Conservation (phyloP, 768 basidiomycete species). For the Mrakia frigida region DNA sequence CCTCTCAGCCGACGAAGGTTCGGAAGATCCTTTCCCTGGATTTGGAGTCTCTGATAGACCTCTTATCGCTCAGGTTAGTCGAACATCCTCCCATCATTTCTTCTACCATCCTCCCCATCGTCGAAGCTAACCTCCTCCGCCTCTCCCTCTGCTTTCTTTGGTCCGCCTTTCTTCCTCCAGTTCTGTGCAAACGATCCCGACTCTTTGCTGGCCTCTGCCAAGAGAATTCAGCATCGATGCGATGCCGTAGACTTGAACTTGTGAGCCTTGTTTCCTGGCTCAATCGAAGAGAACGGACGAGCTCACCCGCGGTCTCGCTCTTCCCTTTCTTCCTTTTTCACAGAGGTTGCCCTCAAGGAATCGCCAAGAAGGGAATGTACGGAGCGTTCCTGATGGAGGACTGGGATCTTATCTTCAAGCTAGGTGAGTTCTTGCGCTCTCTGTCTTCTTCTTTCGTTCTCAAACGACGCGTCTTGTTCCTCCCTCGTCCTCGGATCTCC, state of each 20-base stretch:
- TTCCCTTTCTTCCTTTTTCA: neutral
- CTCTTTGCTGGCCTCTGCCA: slow-evolving; percentile 69
- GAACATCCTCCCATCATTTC: neutral
- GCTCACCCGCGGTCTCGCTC: slow-evolving; percentile 1
- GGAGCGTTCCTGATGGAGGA: slow-evolving; percentile 91
- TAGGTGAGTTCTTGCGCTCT: slow-evolving; percentile 56
- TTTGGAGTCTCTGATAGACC: slow-evolving; percentile 61
- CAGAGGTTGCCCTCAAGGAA: slow-evolving; percentile 76
- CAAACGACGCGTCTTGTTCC: neutral
- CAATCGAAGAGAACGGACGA: neutral
- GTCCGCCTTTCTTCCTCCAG: slow-evolving; percentile 40
- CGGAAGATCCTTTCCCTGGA: slow-evolving; percentile 42
- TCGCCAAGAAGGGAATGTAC: slow-evolving; percentile 78
- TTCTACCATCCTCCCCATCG: neutral
- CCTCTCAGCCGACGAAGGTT: slow-evolving; percentile 72
- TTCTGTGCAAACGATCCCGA: slow-evolving; percentile 90
- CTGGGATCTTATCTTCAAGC: slow-evolving; percentile 76
- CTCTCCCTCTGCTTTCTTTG: slow-evolving; percentile 14
- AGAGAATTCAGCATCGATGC: slow-evolving; percentile 66
- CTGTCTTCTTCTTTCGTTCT: too few species aligned
- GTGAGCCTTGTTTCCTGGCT: neutral
- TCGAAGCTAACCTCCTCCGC: neutral
- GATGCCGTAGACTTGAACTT: slow-evolving; percentile 94
- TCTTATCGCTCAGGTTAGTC: slow-evolving; percentile 64
- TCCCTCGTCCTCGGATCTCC: neutral